Evolutionary conservation across 1,284 basidiomycete species (phyloP).

Genomic region (Cutaneotrichosporon sp.): DNA sequence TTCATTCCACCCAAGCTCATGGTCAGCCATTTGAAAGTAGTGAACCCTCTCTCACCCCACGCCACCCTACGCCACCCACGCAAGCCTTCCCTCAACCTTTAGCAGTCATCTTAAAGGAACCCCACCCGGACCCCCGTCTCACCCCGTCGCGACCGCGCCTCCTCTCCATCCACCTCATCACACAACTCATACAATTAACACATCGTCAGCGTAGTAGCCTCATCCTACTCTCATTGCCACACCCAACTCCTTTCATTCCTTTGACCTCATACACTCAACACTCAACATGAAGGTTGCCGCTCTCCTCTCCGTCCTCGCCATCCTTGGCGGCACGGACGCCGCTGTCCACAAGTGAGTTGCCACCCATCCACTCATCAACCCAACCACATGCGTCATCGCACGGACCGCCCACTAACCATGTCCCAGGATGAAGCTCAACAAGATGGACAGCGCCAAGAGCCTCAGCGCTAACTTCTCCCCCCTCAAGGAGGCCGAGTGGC

Average conservation of each 20-base stretch:
- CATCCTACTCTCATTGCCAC: conserved; percentile 17
- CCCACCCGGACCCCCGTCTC: not conserved
- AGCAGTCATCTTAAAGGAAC: not conserved
- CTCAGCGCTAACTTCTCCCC: conserved; percentile 57
- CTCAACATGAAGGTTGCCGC: conserved; percentile 63
- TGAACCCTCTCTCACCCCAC: too few relatives aligned
- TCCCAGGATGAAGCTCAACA: conserved; percentile 77
- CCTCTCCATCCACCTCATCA: not conserved
- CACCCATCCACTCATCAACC: not conserved
- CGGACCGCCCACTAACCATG: not conserved
- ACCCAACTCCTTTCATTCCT: conserved; percentile 15
- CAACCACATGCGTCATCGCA: conserved; percentile 1
- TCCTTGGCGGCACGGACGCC: conserved; percentile 55
- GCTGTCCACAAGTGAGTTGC: conserved; percentile 46
- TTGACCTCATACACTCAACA: conserved; percentile 32
- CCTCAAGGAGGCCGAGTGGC: conserved; percentile 71
- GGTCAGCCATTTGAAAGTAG: not conserved
- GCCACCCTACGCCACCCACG: not conserved
- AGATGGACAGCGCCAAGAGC: conserved; percentile 60
- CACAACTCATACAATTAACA: not conserved
- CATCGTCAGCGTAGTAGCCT: conserved; percentile 1
- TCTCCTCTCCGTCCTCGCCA: conserved; percentile 70
- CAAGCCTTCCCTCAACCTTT: not conserved
- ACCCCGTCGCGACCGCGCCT: not conserved
- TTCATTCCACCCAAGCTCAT: not conserved